A percentile compares a stretch with the other conserved stretches of the same genome.
Evolutionary conservation across 768 basidiomycete species (phyloP).

Genomic region (Leccinum pellstonianum): DNA sequence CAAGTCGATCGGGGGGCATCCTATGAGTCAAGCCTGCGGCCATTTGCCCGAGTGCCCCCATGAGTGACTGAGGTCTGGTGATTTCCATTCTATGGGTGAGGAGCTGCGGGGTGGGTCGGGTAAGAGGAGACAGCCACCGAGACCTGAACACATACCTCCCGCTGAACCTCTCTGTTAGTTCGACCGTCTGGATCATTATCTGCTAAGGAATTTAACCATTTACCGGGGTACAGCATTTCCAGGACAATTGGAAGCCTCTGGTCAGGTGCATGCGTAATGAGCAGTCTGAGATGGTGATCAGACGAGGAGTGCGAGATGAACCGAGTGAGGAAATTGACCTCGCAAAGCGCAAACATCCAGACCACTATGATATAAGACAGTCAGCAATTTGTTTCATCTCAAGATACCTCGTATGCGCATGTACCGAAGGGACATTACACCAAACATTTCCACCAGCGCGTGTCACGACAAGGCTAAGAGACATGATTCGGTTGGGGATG

Average conservation of each 20-base stretch:
- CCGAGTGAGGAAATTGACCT: constrained; percentile 24
- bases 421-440: constrained; percentile 64
- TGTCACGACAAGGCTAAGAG: constrained; percentile 67
- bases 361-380: constrained; percentile 34
- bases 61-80: constrained; percentile 56
- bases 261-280: constrained; percentile 39
- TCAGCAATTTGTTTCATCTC: background rate
- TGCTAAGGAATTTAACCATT: constrained; percentile 60
- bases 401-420: constrained; percentile 17
- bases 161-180: constrained; percentile 63
- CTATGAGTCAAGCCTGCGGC: constrained; percentile 63
- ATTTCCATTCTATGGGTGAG: constrained; percentile 45
- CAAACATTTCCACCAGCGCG: constrained; percentile 59
- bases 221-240: constrained; percentile 55
- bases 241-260: constrained; percentile 50
- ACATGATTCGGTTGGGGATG: constrained; percentile 65
- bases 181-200: constrained; percentile 53
- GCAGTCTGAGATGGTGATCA: constrained; percentile 32
- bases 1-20: constrained; percentile 49
- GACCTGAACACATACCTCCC: constrained; percentile 40
- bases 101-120: constrained; percentile 34
- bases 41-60: constrained; percentile 74
- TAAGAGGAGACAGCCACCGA: background rate
- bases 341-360: constrained; percentile 37
- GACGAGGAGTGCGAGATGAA: background rate